Conservation (phyloP, 805 yeast species). For the Starmerella sirachaensis region DNA sequence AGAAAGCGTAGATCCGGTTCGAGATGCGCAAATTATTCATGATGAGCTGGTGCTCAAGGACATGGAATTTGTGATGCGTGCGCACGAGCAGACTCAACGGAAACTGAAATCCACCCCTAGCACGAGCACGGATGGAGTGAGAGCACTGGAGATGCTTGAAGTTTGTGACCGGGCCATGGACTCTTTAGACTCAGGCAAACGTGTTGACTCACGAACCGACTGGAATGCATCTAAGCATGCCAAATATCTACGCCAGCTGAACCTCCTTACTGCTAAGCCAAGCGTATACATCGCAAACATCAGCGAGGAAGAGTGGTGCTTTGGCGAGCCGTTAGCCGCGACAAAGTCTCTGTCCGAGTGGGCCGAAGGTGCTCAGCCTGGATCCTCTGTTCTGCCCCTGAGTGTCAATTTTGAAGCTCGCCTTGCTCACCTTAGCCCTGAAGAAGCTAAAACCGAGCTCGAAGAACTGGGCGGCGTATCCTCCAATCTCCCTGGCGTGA, state of each 20-base stretch:
- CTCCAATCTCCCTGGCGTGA: conserved; percentile 52
- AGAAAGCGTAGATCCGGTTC: conserved; percentile 48
- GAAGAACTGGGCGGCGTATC: conserved; percentile 21
- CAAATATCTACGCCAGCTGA: conserved; percentile 41
- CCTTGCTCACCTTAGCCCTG: conserved; percentile 38
- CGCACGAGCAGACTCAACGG: conserved; percentile 40
- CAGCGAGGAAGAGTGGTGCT: conserved; percentile 52
- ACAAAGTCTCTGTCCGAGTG: conserved; percentile 44
- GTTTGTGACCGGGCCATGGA: conserved; percentile 31
- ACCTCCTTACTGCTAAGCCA: conserved; percentile 80
- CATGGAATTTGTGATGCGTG: conserved; percentile 49
- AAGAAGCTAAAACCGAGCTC: conserved; percentile 24
- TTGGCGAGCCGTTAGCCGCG: conserved; percentile 36
- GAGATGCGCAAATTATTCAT: conserved; percentile 51
- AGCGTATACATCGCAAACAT: conserved; percentile 65
- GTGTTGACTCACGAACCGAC: conserved; percentile 39
- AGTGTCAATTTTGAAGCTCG: conserved; percentile 56
- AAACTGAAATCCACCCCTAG: conserved; percentile 24
- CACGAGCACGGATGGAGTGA: conserved; percentile 28
- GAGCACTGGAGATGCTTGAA: conserved; percentile 32
- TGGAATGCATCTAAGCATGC: conserved; percentile 43
- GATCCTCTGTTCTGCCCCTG: conserved; percentile 56
- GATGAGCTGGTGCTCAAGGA: conserved; percentile 58
- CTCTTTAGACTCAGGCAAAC: conserved; percentile 50
- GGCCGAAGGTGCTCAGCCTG: conserved; percentile 51